A percentile compares a stretch with the other conserved stretches of the same genome.
These are phyloP conservation scores for Leishmania tropica DNA, from an alignment of 208 protist genomes.

Conservation along the genomic window DNA sequence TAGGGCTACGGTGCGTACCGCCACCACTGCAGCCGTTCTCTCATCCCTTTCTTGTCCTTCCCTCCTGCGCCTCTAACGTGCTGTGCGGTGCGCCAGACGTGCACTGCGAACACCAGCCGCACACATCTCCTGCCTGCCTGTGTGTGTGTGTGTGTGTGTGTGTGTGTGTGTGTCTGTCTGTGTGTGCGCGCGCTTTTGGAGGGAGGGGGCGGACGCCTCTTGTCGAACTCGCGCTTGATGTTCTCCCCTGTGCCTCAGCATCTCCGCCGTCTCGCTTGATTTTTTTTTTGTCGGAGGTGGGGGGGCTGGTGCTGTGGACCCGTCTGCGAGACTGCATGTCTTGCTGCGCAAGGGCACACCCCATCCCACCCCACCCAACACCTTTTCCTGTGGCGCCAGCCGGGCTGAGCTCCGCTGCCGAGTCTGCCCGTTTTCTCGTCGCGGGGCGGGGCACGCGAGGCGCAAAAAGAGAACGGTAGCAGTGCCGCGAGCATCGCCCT, in stretches of 20 bases:
- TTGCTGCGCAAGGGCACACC: not conserved
- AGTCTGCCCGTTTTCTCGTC: not conserved
- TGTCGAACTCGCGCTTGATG: not conserved
- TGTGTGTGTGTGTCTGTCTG: not conserved
- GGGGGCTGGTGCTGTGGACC: not conserved
- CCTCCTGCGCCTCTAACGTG: too few relatives aligned
- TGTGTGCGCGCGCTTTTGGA: too few relatives aligned
- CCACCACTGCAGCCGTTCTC: too few relatives aligned
- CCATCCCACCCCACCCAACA: not conserved
- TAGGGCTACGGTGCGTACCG: too few relatives aligned
- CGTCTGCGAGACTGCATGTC: not conserved
- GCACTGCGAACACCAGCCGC: too few relatives aligned
- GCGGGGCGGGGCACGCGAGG: too few relatives aligned
- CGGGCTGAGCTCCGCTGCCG: not conserved
- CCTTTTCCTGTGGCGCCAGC: not conserved
- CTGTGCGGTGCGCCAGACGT: too few relatives aligned
- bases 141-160: too few relatives aligned
- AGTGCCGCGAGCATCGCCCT: too few relatives aligned
- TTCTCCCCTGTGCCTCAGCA: not conserved
- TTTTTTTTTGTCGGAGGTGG: not conserved
- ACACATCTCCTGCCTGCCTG: too few relatives aligned
- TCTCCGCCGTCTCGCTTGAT: not conserved
- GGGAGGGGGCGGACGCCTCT: not conserved
- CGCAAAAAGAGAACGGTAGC: too few relatives aligned
- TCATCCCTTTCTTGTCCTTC: too few relatives aligned